These are phyloP conservation scores for Boletellus dicymbophilus DNA, from an alignment of 1,284 basidiomycete species.

Conservation along the genomic window DNA sequence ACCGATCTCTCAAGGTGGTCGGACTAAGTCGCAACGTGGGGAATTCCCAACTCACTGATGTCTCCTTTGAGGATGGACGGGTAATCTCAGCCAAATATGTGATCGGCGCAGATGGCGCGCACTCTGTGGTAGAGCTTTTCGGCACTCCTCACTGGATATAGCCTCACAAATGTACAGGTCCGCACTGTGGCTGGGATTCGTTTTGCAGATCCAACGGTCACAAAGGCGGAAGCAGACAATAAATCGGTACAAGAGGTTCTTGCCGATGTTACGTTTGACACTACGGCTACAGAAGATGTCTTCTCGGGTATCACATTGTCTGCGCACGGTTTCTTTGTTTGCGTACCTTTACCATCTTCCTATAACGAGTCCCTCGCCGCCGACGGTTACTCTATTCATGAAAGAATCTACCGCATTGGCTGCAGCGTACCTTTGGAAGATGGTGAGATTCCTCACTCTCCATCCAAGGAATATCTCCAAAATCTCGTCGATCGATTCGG, in stretches of 20 bases:
- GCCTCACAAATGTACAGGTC: too few relatives aligned
- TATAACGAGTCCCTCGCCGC: constrained; percentile 23
- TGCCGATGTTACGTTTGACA: constrained; percentile 23
- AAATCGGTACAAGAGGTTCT: constrained; percentile 24
- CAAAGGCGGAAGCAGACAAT: neutral
- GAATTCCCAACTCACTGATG: constrained; percentile 35
- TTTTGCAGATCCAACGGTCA: constrained; percentile 16
- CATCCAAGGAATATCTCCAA: constrained; percentile 39
- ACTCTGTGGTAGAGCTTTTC: constrained; percentile 41
- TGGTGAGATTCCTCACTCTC: constrained; percentile 34
- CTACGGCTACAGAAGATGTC: neutral
- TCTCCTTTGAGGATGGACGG: constrained; percentile 51
- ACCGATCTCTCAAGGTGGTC: constrained; percentile 27
- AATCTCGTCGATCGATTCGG: constrained; percentile 38
- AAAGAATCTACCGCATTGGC: constrained; percentile 35
- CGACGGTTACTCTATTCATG: constrained; percentile 7
- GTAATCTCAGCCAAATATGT: constrained; percentile 48
- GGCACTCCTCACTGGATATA: neutral
- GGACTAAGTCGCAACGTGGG: constrained; percentile 31
- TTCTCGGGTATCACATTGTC: constrained; percentile 13
- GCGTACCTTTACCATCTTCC: constrained; percentile 27
- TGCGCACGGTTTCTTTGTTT: constrained; percentile 31
- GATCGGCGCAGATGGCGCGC: constrained; percentile 58
- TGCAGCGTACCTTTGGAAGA: constrained; percentile 33
- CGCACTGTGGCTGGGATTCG: constrained; percentile 21